Conservation (phyloP, 2,329 filamentous ascomycete species). For the Pseudovirgaria hyperparasitica region DNA sequence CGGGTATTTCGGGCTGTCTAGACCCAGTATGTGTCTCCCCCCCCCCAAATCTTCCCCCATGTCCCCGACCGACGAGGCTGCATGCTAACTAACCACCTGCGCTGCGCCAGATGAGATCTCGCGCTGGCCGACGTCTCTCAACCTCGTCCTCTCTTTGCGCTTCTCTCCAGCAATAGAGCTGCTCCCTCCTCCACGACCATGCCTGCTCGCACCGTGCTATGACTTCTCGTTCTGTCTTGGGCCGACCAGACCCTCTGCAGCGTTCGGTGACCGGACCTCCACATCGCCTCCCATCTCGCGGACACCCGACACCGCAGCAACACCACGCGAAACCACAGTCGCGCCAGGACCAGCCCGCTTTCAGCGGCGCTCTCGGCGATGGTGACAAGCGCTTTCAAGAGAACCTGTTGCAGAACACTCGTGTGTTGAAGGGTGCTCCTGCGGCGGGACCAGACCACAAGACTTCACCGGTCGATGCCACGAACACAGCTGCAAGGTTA, state of each 20-base stretch:
- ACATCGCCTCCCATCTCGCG: slow-evolving; percentile 15
- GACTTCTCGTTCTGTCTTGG: slow-evolving; percentile 30
- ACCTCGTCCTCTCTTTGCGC: slow-evolving; percentile 8
- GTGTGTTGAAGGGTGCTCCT: not conserved
- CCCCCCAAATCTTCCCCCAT: slow-evolving; percentile 3
- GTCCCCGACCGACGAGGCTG: not conserved
- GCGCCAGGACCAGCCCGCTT: slow-evolving; percentile 16
- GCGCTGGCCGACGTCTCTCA: slow-evolving; percentile 6
- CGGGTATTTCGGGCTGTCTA: not conserved
- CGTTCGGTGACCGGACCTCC: slow-evolving; percentile 20
- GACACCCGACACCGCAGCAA: too few species aligned
- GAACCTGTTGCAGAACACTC: slow-evolving; percentile 7
- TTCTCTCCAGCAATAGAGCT: slow-evolving; percentile 14
- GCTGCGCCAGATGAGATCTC: slow-evolving; percentile 1
- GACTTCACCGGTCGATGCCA: slow-evolving; percentile 8
- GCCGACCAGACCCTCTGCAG: slow-evolving; percentile 25
- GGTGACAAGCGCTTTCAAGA: slow-evolving; percentile 14
- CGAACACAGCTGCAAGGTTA: slow-evolving; percentile 12
- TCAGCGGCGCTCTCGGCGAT: slow-evolving; percentile 21
- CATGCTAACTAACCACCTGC: not conserved
- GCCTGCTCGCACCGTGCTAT: slow-evolving; percentile 27
- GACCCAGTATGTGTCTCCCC: not conserved
- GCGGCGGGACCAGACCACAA: slow-evolving; percentile 7
- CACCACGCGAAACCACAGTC: slow-evolving; percentile 13
- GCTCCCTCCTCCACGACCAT: slow-evolving; percentile 23